These are phyloP conservation scores for Taxawa tesnikishii DNA, from an alignment of 2,329 filamentous ascomycete species.

Conservation along the genomic window DNA sequence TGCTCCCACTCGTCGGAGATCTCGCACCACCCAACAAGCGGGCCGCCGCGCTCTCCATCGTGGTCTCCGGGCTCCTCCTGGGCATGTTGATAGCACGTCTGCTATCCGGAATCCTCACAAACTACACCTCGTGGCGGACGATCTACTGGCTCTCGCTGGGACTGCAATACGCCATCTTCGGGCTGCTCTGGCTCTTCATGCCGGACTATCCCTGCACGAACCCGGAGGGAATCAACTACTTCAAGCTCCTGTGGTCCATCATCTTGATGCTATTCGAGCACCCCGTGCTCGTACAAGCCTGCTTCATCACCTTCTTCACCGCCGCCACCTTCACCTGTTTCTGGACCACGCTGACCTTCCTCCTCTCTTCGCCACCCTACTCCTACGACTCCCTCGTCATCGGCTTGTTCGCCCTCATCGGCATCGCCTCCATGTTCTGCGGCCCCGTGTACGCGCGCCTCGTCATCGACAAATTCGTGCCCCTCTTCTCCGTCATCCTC, in stretches of 20 bases:
- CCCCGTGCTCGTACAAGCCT: conserved; percentile 58
- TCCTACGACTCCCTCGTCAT: conserved; percentile 55
- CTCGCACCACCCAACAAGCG: conserved; percentile 58
- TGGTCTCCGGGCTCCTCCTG: conserved; percentile 62
- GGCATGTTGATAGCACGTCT: conserved; percentile 67
- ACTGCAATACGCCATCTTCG: conserved; percentile 55
- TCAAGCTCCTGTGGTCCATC: conserved; percentile 53
- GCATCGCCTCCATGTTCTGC: conserved; percentile 54
- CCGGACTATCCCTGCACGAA: conserved; percentile 72
- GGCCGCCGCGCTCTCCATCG: conserved; percentile 58
- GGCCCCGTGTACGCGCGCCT: conserved; percentile 58
- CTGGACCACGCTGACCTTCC: conserved; percentile 70
- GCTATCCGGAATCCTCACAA: conserved; percentile 61
- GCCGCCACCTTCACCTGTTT: conserved; percentile 52
- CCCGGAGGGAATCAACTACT: conserved; percentile 51
- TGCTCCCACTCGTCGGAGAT: conserved; percentile 72
- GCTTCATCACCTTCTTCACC: conserved; percentile 52
- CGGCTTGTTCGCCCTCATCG: conserved; percentile 68
- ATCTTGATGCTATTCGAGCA: conserved; percentile 50
- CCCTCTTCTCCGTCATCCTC: conserved; percentile 54
- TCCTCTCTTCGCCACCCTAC: conserved; percentile 60
- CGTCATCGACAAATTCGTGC: conserved; percentile 58
- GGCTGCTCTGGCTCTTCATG: conserved; percentile 59
- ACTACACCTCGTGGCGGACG: conserved; percentile 62
- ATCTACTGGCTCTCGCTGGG: conserved; percentile 70